Base-by-base conservation (phyloP, 2,329 filamentous ascomycete species). In the Neonectria coccinea region DNA sequence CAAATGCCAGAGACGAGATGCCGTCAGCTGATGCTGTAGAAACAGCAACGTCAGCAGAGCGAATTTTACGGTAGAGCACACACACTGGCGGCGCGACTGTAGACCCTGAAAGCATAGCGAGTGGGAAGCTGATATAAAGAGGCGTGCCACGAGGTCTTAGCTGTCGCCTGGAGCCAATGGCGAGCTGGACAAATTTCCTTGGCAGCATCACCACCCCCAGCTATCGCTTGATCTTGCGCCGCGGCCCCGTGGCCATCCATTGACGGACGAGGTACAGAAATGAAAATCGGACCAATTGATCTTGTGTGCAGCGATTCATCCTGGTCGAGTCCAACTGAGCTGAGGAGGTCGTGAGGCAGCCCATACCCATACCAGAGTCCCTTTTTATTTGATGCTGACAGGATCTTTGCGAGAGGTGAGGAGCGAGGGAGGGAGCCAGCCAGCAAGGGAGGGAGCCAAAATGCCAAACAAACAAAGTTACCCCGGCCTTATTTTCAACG, bases 21-120 rank as follows among this genome's bases (percentile, higher is more conserved):
- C 41, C n/a, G 55, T 59, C 61, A 64, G 55, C 61, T 64, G 61
- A 62, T 58, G 8, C n/a, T 41, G 48, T 54, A 48, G 36, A 53
- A 3, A 57, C 29, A 10, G n/a, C 36, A 39, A 22, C 41, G 61
- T 59, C 61, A 64, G 59, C 51, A 16, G 56, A 42, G 44, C 55
- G 31, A 25, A 5, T 4, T 25, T 25, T 25, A 25, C 16, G 20
- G 51, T 11, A 36, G 25, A 54, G 36, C 31, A 27, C 50, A 57
- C 50, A 20, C 14, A 29, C 29, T 50, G 29, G 56, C 50, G 29
- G 56, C n/a, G 36, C 36, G 25, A 22, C 50, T n/a, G 48, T 39
- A 47, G 39, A 29, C 47, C 33, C 47, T 47, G 59, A 41, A 20
- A 42, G 44, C 50, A 53, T 52, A 22, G 55, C 44, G 42, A 36